Conservation (phyloP, 768 basidiomycete genomes). For the Roridomyces roridus region DNA sequence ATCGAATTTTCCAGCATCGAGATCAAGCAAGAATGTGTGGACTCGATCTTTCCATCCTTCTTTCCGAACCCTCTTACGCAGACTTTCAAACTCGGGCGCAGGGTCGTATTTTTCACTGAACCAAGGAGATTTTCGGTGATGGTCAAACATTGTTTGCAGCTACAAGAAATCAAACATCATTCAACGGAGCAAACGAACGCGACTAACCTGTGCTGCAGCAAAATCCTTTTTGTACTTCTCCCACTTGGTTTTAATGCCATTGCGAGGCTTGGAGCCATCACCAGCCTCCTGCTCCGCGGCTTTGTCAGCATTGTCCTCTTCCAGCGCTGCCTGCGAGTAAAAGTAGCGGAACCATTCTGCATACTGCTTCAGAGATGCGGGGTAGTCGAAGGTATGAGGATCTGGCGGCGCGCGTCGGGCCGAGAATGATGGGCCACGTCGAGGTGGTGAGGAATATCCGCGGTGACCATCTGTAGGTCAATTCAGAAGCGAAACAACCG, state of each 20-base stretch:
- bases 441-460: constrained; percentile 56
- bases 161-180: constrained; percentile 51
- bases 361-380: constrained; percentile 82
- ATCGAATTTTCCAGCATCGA: constrained; percentile 88
- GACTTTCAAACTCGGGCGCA: constrained; percentile 65
- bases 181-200: constrained; percentile 23
- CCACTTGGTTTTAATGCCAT: constrained; percentile 84
- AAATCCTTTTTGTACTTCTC: constrained; percentile 96
- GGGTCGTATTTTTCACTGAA: constrained; percentile 96
- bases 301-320: constrained; percentile 86
- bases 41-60: constrained; percentile 84
- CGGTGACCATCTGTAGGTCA: constrained; percentile 56
- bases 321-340: constrained; percentile 75
- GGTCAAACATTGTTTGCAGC: constrained; percentile 95
- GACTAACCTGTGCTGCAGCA: constrained; percentile 82
- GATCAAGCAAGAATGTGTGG: constrained; percentile 75
- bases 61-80: constrained; percentile 81
- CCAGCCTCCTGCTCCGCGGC: constrained; percentile 84
- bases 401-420: constrained; percentile 74
- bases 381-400: constrained; percentile 83
- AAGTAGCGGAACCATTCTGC: constrained; percentile 88
- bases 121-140: constrained; percentile 96
- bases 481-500: constrained; percentile 14
- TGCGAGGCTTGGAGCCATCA: constrained; percentile 82
- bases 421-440: constrained; percentile 51